Percentiles rank a stretch among this genome's conserved stretches.
phyloP scores from a whole-genome alignment of 148 eudicot genomes.

The Silene conica region DNA sequence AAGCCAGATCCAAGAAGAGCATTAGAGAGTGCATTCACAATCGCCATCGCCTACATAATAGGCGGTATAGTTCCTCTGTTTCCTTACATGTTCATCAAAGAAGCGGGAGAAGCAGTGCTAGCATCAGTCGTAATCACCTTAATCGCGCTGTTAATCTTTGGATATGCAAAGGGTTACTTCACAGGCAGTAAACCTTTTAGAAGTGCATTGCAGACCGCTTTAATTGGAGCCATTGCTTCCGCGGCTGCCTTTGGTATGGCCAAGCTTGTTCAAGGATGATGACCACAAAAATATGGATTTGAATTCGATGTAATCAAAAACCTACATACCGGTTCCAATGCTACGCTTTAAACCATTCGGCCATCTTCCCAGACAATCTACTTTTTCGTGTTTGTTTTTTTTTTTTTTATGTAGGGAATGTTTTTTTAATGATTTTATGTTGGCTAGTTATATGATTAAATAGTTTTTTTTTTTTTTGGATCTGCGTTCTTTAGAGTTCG shows the following conservation, averaged over 20 bases:
- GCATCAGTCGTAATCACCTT: constrained; percentile 63
- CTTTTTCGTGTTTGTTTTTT: neutral
- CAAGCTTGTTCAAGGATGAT: constrained; percentile 55
- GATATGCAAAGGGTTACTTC: constrained; percentile 75
- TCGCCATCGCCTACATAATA: constrained; percentile 67
- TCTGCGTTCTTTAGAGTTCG: neutral
- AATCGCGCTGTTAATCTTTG: constrained; percentile 70
- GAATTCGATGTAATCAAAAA: no score
- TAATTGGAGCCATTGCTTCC: constrained; percentile 89
- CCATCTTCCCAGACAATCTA: no score
- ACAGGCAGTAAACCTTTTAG: constrained; percentile 59
- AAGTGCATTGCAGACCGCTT: constrained; percentile 75
- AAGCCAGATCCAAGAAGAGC: constrained; percentile 96
- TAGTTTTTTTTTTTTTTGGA: neutral
- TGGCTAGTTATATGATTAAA: neutral
- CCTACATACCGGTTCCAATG: no score
- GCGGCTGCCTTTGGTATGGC: constrained; percentile 98
- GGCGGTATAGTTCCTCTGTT: constrained; percentile 78
- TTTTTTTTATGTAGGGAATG: no score
- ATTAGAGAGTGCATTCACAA: constrained; percentile 77
- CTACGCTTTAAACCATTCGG: no score
- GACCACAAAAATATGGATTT: no score
- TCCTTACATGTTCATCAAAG: constrained; percentile 77
- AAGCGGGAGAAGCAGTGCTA: constrained; percentile 48
- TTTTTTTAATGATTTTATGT: neutral